Base-by-base conservation (phyloP, 2,329 filamentous ascomycete genomes). In the Albophoma yamanashiensis region DNA sequence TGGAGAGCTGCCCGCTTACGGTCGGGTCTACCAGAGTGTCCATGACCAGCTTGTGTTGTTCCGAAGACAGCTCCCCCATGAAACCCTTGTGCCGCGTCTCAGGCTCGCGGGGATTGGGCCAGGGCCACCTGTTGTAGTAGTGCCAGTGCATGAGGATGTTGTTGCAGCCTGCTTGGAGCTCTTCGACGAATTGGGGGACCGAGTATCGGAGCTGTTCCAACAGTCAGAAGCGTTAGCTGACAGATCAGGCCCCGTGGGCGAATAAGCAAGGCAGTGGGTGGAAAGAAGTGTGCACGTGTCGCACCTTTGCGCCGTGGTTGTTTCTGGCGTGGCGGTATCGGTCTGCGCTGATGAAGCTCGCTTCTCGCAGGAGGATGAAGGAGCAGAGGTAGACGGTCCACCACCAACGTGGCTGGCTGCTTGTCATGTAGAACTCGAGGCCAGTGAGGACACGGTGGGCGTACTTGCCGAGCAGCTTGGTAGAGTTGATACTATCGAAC, bases 71-170 rank as follows among this genome's bases (percentile, higher is more conserved):
- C 1, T 61, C 58, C n/a, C 62, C 65, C 60, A 76, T 65, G 2
- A 67, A 64, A 11, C 68, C 65, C 52, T 67, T 66, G 55, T 63
- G 62, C 4, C 66, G 64, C 8, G 66, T 61, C 47, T 67, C 61
- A 0, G 72, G 69, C n/a, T 73, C 67, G 20, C 67, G 63, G 1
- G 56, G 56, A 8, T 59, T 31, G 2, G 70, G 67, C 68, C 67
- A 70, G 7, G 58, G 27, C 31, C 71, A 64, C 39, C 71, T 73
- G 60, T 76, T 78, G 67, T 76, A 82, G 64, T 82, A 82, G 56
- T 80, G 77, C 80, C 80, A 82, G 58, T 80, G 71, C 14, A 70
- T 68, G 1, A 82, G 74, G 36, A 82, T 68, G 58, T 75, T 75
- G 57, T 77, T 79, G 36, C 75, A 78, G 5, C 78, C 73, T 15